Evolutionary conservation across 2,329 filamentous ascomycete species (phyloP), one percentile per base, ranked within the genome.

Genomic region (Septoria linicola): DNA sequence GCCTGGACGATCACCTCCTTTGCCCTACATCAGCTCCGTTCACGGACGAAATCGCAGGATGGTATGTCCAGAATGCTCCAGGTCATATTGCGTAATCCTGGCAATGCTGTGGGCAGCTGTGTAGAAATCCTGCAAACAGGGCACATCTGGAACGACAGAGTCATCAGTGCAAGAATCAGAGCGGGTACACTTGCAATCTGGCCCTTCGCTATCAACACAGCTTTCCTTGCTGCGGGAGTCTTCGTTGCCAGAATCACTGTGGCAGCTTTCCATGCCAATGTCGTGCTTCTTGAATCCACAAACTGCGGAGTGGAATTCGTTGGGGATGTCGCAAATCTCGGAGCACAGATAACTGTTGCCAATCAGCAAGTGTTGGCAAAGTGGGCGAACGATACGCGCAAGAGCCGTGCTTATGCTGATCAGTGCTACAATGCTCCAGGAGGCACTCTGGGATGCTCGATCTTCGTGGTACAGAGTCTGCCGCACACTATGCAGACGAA

Each of bases 81-180:
- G 21, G 49, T 51, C 49, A 46, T 46, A 10, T 34, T 51, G 16
- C 41, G 49, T 19, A 46, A 51, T 23, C 19, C 36, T 7, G 49
- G 32, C 5, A 51, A 16, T 8, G 27, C 49, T 19, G 23, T 41
- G 2, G 34, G 27, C n/a, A 46, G 41, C 25, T 21, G 17, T 31
- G 13, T 51, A n/a, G 30, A 46, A 16, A 35, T 51, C 8, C 3
- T 36, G 1, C 17, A 36, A n/a, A 45, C 36, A 8, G 49, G 49
- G 14, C 32, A 36, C 16, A 21, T 31, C 6, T 51, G 41, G 49
- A 30, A 13, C 27, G 27, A 13, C 27, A 30, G 13, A 30, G 27
- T 30, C 27, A 30, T 7, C 7, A 30, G 27, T 30, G 27, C 27
- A 13, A 30, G 13, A 13, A 30, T 30, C 13, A 45, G 30, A 32